Evolutionary conservation across 2,329 filamentous ascomycete genomes (phyloP).

Genomic region (Emergomyces orientalis): DNA sequence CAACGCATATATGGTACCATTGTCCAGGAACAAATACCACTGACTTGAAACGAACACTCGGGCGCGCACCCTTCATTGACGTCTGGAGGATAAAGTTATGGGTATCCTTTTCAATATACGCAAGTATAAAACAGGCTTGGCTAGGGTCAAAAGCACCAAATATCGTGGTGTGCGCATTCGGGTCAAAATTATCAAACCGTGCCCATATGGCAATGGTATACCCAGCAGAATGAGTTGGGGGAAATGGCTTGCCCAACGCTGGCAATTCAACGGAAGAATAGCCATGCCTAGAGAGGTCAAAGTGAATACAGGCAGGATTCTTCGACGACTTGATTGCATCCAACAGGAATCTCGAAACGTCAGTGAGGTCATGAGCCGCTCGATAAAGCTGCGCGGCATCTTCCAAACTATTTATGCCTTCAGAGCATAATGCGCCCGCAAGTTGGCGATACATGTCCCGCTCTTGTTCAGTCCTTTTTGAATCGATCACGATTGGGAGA

Average conservation of each 20-base stretch:
- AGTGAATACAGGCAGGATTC: constrained; percentile 78
- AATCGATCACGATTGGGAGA: constrained; percentile 53
- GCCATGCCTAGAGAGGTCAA: constrained; percentile 80
- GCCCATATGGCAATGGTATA: constrained; percentile 91
- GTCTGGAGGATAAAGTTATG: constrained; percentile 93
- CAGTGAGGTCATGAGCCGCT: constrained; percentile 43
- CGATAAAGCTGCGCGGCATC: constrained; percentile 70
- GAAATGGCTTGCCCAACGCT: constrained; percentile 76
- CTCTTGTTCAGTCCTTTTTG: constrained; percentile 47
- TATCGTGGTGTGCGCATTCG: constrained; percentile 77
- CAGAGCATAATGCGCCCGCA: constrained; percentile 57
- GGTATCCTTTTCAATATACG: constrained; percentile 89
- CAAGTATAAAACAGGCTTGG: constrained; percentile 86
- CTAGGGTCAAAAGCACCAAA: constrained; percentile 90
- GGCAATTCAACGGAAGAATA: constrained; percentile 85
- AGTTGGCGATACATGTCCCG: constrained; percentile 53
- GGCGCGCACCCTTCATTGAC: constrained; percentile 72
- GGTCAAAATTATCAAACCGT: constrained; percentile 77
- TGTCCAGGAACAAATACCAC: constrained; percentile 61
- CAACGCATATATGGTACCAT: constrained; percentile 92
- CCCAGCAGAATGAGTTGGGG: constrained; percentile 65
- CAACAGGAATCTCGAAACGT: constrained; percentile 60
- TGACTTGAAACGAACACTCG: constrained; percentile 88
- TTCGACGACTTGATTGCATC: constrained; percentile 65
- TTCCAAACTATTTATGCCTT: constrained; percentile 70